Evolutionary conservation across 441 rosid genomes (phyloP).

Genomic region (Populus hybrid): DNA sequence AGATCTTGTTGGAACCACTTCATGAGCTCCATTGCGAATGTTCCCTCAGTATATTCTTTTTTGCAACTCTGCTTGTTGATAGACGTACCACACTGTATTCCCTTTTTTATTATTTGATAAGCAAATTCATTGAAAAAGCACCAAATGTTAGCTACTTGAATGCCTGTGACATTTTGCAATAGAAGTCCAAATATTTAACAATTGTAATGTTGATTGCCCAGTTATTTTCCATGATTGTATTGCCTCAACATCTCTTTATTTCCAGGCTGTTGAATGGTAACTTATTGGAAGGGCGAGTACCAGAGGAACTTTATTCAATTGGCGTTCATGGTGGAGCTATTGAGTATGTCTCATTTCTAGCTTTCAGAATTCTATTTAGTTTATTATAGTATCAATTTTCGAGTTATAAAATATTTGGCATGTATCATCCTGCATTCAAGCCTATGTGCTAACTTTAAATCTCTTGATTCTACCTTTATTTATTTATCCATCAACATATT

Average conservation of each 20-base stretch:
- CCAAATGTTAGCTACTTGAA: not conserved
- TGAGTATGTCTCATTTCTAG: conserved; percentile 51
- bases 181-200: not conserved
- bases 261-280: conserved; percentile 70
- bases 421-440: not conserved
- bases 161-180: not conserved
- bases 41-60: not conserved
- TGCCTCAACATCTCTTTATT: conserved; percentile 9
- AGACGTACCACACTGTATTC: not conserved
- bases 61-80: not conserved
- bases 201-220: not conserved
- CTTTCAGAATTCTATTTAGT: not conserved
- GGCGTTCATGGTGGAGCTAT: conserved; percentile 93
- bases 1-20: not conserved
- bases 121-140: not conserved
- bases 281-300: conserved; percentile 77
- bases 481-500: not conserved
- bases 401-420: not conserved
- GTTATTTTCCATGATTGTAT: not conserved
- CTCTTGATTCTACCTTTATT: too few species aligned
- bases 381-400: not conserved
- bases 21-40: not conserved
- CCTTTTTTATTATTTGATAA: not conserved
- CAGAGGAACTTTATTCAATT: conserved; percentile 78
- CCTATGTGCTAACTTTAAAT: not conserved